phyloP scores from a whole-genome alignment of 306 rosid species.

The Heteromeles arbutifolia region DNA sequence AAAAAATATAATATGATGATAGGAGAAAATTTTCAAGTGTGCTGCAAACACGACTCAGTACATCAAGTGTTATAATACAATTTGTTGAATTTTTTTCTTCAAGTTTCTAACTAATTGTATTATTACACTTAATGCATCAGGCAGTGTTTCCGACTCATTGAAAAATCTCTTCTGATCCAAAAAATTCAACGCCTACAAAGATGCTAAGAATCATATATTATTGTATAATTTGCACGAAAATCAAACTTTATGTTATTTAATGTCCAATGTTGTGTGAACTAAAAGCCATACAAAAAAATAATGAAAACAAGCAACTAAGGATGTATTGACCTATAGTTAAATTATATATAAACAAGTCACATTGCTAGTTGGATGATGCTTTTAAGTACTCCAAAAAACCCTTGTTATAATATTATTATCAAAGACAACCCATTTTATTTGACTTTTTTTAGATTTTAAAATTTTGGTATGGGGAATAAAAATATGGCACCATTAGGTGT shows the following conservation, averaged over 20 bases:
- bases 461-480: not conserved
- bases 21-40: too few relatives aligned
- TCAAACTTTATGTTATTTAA: not conserved
- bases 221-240: not conserved
- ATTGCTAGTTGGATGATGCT: not conserved
- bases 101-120: too few relatives aligned
- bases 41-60: too few relatives aligned
- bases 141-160: rapidly evolving
- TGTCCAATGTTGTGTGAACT: not conserved
- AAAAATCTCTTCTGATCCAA: too few relatives aligned
- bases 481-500: not conserved
- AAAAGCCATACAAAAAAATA: not conserved
- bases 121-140: too few relatives aligned
- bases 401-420: not conserved
- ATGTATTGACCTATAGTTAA: not conserved
- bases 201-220: not conserved
- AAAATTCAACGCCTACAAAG: not conserved
- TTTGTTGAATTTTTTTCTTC: too few relatives aligned
- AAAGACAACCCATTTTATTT: not conserved
- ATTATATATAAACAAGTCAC: not conserved
- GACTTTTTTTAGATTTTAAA: not conserved
- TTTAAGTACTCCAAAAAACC: not conserved
- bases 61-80: too few relatives aligned
- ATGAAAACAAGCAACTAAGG: not conserved
- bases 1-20: too few relatives aligned